Base-by-base conservation (phyloP, 371 early-diverging fungal genomes). In the Nematocida homosporus region DNA sequence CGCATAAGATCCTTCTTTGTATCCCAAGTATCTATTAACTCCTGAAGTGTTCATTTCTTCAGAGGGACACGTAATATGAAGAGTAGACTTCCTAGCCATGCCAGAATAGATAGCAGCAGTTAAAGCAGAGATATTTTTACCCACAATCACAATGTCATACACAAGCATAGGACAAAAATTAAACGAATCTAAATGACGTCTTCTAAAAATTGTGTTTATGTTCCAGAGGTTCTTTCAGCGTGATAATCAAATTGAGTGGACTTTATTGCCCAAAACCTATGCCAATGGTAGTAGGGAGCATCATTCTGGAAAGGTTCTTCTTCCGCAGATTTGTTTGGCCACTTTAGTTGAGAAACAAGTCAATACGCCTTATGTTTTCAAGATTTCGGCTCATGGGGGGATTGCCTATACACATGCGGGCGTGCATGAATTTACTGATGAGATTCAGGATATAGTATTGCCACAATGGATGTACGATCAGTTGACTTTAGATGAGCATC, bases 391-490 rank as follows among this genome's bases (percentile, higher is more conserved):
- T 27, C 44, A 68, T 38, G 68, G 77, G 32, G 64, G 65, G 30
- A 54, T 59, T 18, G 68, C 76, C 16, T 77, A 56, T 34, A 91
- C 95, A 10, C 91, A 96, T 81, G 92, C 93, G 29, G 95, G 97
- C 79, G 99, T 99, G 1, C 88, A 96, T 4, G 97, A 99, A 83
- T 99, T 99, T 81, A 93, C 90, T 37, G 95, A 94, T 27, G 93
- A 93, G 79, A 94, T 94, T 84, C 95, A 94, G 25, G 86, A 91
- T 32, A 90, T 90, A 2, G 92, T 93, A 79, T 81, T 99, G 38
- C 99, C 99, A 32, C 89, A 89, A 54, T 99, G 99, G 99, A 93
- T 98, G 93, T 92, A 95, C 92, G 86, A 89, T 66, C 89, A 92
- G 5, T 84, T 97, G 50, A 78, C 81, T 2, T 79, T 92, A 41